These are phyloP conservation scores for Cyclotella sp. DNA, from an alignment of 108 stramenopile species.

Conservation along the genomic window DNA sequence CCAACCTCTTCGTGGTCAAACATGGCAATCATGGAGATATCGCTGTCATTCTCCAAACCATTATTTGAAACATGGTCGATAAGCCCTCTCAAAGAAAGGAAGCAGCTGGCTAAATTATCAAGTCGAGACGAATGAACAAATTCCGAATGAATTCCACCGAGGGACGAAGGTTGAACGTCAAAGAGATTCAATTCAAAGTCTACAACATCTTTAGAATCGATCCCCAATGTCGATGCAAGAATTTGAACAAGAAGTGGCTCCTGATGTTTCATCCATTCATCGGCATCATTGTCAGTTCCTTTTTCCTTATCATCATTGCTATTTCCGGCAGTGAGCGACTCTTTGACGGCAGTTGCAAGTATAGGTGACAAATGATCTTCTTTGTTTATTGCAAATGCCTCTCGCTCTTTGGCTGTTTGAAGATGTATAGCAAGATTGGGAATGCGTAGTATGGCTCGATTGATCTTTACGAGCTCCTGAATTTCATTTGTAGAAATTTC, in stretches of 20 bases:
- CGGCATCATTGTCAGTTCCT: slow-evolving; percentile 25
- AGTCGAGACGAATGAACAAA: slow-evolving; percentile 94
- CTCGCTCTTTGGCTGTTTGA: slow-evolving; percentile 81
- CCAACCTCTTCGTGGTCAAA: slow-evolving; percentile 99
- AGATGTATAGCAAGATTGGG: slow-evolving; percentile 97
- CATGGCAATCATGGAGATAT: slow-evolving; percentile 87
- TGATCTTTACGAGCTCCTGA: slow-evolving; percentile 74
- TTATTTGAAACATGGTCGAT: slow-evolving; percentile 61
- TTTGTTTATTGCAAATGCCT: slow-evolving; percentile 90
- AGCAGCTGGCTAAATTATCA: slow-evolving; percentile 96
- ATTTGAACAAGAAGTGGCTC: slow-evolving; percentile 82
- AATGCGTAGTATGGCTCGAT: slow-evolving; percentile 84
- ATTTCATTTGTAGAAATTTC: neutral
- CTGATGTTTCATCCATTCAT: slow-evolving; percentile 83
- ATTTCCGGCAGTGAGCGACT: slow-evolving; percentile 54
- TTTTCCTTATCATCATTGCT: slow-evolving; percentile 32
- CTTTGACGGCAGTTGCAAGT: slow-evolving; percentile 83
- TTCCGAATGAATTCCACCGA: slow-evolving; percentile 89
- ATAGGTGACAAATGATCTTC: slow-evolving; percentile 94
- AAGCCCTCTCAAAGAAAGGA: slow-evolving; percentile 78
- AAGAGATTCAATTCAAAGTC: slow-evolving; percentile 95
- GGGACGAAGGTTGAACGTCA: slow-evolving; percentile 88
- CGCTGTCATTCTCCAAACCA: slow-evolving; percentile 58
- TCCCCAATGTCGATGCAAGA: slow-evolving; percentile 73
- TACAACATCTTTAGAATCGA: slow-evolving; percentile 69